Evolutionary conservation across 148 eudicot genomes (phyloP).

Genomic region (Pharnaceum exiguum): DNA sequence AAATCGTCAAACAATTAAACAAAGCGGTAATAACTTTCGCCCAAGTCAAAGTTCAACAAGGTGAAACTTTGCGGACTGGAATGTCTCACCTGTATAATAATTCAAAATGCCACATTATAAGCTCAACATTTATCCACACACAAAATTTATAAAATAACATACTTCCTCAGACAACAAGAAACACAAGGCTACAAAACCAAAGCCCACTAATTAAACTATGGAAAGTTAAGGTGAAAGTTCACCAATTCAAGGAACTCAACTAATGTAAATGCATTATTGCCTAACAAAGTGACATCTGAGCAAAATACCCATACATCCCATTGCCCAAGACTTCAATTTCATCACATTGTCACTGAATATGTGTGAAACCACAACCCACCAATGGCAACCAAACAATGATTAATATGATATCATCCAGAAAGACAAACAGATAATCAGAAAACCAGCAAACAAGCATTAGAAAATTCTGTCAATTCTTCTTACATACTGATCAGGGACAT

Average conservation of each 20-base stretch:
- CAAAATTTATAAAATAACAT: background rate
- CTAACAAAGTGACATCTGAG: background rate
- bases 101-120: background rate
- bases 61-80: conserved; percentile 16
- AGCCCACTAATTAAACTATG: background rate
- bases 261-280: background rate
- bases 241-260: conserved; percentile 2
- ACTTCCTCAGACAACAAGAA: background rate
- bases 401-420: background rate
- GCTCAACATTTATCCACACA: conserved; percentile 12
- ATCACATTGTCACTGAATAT: background rate
- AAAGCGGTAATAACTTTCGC: background rate
- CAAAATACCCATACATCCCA: background rate
- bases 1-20: background rate
- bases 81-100: background rate
- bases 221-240: background rate
- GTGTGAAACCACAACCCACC: background rate
- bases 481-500: no score
- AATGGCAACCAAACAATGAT: background rate
- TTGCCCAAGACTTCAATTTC: conserved; percentile 1
- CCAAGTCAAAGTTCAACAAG: background rate
- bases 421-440: background rate
- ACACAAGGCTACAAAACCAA: background rate
- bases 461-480: no score
- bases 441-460: background rate